phyloP scores from a whole-genome alignment of 2,329 filamentous ascomycete genomes.

The Colletotrichum viniferum region DNA sequence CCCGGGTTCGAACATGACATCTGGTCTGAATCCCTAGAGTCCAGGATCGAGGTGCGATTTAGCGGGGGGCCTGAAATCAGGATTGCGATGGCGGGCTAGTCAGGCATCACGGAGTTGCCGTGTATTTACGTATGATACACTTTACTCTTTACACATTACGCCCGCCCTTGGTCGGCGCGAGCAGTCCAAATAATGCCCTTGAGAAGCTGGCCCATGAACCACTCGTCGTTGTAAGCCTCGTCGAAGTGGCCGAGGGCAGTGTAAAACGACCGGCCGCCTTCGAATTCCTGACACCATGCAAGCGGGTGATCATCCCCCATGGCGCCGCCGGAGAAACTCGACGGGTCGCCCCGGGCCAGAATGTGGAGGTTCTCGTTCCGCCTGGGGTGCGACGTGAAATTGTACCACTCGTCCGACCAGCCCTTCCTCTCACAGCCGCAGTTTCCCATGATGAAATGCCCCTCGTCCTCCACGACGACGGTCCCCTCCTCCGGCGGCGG shows the following conservation, averaged over 20 bases:
- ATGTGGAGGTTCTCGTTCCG: constrained; percentile 30
- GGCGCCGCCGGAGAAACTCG: constrained; percentile 36
- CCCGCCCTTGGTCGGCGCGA: not conserved
- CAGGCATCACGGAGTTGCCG: not conserved
- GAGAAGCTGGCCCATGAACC: constrained; percentile 16
- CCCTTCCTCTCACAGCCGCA: not conserved
- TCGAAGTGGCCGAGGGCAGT: constrained; percentile 47
- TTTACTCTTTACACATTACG: not conserved
- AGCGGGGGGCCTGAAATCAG: not conserved
- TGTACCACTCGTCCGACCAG: constrained; percentile 49
- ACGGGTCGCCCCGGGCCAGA: constrained; percentile 40
- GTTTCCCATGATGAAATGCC: constrained; percentile 32
- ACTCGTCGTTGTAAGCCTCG: constrained; percentile 39
- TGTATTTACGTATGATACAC: not conserved
- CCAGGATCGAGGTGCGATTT: constrained; percentile 35
- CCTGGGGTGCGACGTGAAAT: constrained; percentile 37
- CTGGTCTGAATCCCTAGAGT: constrained; percentile 43
- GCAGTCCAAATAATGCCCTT: constrained; percentile 18
- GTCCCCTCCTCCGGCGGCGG: constrained; percentile 38
- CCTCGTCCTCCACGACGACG: constrained; percentile 31
- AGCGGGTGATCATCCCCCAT: constrained; percentile 42
- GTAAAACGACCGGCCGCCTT: constrained; percentile 42
- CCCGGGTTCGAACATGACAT: constrained; percentile 39
- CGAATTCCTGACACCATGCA: constrained; percentile 43
- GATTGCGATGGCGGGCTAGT: not conserved